A percentile compares a stretch with the other conserved stretches of the same genome.
These are phyloP conservation scores for Helenozyma baotianmanensis DNA, from an alignment of 805 yeast species.

Conservation along the genomic window DNA sequence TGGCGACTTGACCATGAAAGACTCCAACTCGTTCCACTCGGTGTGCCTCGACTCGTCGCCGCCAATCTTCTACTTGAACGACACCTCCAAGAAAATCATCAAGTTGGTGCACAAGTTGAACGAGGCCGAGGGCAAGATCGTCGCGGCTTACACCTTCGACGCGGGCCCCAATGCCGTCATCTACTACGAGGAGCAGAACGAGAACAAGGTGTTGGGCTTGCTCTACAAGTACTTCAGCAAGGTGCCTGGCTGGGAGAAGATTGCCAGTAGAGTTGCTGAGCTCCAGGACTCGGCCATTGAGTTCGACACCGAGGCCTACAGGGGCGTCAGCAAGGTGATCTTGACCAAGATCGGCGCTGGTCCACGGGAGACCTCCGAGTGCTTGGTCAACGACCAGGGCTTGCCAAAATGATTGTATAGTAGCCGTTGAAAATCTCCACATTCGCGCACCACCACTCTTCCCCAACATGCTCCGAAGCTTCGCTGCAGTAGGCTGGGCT, in stretches of 20 bases:
- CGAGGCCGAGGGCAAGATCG: slow-evolving; percentile 53
- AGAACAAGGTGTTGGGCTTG: slow-evolving; percentile 65
- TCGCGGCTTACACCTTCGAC: slow-evolving; percentile 96
- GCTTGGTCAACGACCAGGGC: slow-evolving; percentile 56
- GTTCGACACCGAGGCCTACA: slow-evolving; percentile 48
- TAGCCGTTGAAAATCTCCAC: no score
- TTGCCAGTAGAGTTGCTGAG: slow-evolving; percentile 13
- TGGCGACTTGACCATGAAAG: slow-evolving; percentile 91
- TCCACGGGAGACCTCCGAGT: slow-evolving; percentile 58
- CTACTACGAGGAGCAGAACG: slow-evolving; percentile 77
- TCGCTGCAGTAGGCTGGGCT: no score
- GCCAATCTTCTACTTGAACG: slow-evolving; percentile 62
- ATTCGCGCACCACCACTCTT: no score
- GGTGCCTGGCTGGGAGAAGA: slow-evolving; percentile 65
- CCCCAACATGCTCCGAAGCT: no score
- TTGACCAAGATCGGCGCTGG: slow-evolving; percentile 86
- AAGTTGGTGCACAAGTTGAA: slow-evolving; percentile 59
- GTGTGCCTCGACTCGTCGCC: slow-evolving; percentile 95
- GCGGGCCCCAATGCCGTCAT: slow-evolving; percentile 99
- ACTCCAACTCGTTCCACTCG: slow-evolving; percentile 96
- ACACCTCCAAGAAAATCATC: slow-evolving; percentile 18
- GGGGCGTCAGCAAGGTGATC: slow-evolving; percentile 80
- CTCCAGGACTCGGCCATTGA: slow-evolving; percentile 26
- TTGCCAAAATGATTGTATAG: slow-evolving; percentile 42
- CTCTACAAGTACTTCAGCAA: slow-evolving; percentile 55